Conservation (phyloP, 345 rosid species). For the Salix brachista region DNA sequence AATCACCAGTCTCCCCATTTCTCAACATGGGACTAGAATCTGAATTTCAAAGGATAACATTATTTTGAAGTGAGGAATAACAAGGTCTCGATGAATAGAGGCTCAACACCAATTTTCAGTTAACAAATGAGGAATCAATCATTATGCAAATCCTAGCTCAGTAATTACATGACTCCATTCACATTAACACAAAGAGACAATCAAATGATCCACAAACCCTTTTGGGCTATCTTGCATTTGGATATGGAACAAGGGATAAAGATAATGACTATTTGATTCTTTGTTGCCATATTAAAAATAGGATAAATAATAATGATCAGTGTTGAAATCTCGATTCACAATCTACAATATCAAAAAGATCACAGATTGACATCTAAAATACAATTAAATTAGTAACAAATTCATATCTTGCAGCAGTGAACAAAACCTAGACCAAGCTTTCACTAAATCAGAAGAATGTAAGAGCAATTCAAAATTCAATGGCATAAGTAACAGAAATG, state of each 20-base stretch:
- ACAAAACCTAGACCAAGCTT: neutral
- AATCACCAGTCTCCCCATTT: conserved; percentile 99
- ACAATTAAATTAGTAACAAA: neutral
- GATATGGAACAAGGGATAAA: neutral
- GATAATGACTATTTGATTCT: neutral
- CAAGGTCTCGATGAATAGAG: neutral
- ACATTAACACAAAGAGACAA: neutral
- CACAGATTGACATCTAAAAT: neutral
- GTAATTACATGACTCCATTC: neutral
- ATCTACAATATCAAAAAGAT: neutral
- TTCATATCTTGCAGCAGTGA: neutral
- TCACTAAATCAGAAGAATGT: neutral
- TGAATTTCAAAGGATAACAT: conserved; percentile 24
- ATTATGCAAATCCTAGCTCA: neutral
- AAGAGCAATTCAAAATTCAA: neutral
- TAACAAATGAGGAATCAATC: neutral
- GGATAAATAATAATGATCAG: neutral
- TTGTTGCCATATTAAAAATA: neutral
- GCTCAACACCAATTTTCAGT: conserved; percentile 2
- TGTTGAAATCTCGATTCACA: neutral
- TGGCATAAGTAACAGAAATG: neutral
- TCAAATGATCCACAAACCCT: neutral
- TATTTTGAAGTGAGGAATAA: neutral
- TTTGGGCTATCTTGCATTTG: neutral
- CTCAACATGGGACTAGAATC: conserved; percentile 98